Evolutionary conservation across 2,329 filamentous ascomycete genomes (phyloP), one percentile per base, ranked within the genome.

Genomic region (Drechslerella coelobrocha): DNA sequence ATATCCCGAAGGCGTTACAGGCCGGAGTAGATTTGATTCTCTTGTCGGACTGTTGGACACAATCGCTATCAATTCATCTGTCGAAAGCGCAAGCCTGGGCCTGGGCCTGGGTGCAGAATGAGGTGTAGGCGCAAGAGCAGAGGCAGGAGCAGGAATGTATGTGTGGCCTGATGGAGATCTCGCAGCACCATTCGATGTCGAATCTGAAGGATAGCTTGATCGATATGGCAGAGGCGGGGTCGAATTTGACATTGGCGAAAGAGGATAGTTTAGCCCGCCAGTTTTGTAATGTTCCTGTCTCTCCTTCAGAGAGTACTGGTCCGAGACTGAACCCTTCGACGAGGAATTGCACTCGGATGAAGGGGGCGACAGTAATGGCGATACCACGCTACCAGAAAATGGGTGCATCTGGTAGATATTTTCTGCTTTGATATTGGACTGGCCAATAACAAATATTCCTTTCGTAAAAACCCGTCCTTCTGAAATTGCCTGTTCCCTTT

Each of bases 181-280:
- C 47, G 65, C 59, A 21, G 60, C 73, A 66, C 72, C 72, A 62
- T 62, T 62, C 52, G 65, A 57, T 60, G 65, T 47, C 52, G 65
- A 69, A 69, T 52, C 51, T 41, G 63, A 52, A 31, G 65, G 73
- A 52, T 75, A 74, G 52, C 73, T 73, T 61, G 74, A 72, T 68
- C 72, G 73, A 63, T 73, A 73, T 52, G 75, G 57, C 63, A 73
- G 56, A 57, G 73, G 75, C 62, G 74, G 83, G 77, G 86, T 85
- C 82, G 86, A 88, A 78, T 85, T 86, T 82, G 87, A 88, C 87
- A 89, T 89, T 83, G 87, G 87, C 81, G 87, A 86, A 83, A 87
- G 89, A 78, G 86, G 86, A 81, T 89, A 89, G 45, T 53, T 69
- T 39, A 62, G 57, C 63, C 63, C 65, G 61, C 65, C 65, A 57